These are phyloP conservation scores for Aureobasidium mangrovei DNA, from an alignment of 2,329 filamentous ascomycete species.

Conservation along the genomic window DNA sequence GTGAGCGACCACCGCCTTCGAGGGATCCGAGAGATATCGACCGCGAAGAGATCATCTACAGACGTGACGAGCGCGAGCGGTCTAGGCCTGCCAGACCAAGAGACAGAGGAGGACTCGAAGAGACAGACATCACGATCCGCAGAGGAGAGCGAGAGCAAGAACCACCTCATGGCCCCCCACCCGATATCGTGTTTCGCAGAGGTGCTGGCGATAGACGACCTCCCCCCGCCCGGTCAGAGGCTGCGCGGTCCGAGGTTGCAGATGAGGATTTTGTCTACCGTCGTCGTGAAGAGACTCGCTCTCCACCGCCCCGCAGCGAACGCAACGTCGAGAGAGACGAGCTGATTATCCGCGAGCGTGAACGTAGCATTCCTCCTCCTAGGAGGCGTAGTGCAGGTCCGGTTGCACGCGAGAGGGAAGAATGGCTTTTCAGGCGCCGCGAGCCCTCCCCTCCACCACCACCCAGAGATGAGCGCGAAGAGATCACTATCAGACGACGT, in stretches of 20 bases:
- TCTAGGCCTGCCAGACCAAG: slow-evolving; percentile 21
- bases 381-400: slow-evolving; percentile 26
- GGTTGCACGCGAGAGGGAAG: slow-evolving; percentile 28
- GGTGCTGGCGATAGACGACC: slow-evolving; percentile 15
- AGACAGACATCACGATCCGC: slow-evolving; percentile 17
- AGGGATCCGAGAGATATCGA: slow-evolving; percentile 17
- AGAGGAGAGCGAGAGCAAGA: slow-evolving; percentile 19
- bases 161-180: slow-evolving; percentile 8
- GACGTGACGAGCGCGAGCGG: slow-evolving; percentile 22
- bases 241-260: slow-evolving; percentile 16
- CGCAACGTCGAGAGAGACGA: slow-evolving; percentile 22
- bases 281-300: slow-evolving; percentile 16
- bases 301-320: slow-evolving; percentile 16
- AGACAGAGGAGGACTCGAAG: slow-evolving; percentile 14
- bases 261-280: slow-evolving; percentile 17
- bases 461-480: slow-evolving; percentile 27
- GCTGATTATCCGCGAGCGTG: slow-evolving; percentile 29
- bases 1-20: slow-evolving; percentile 17
- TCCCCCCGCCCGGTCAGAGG: slow-evolving; percentile 4
- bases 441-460: slow-evolving; percentile 28
- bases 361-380: slow-evolving; percentile 27
- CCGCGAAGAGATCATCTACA: slow-evolving; percentile 20
- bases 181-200: slow-evolving; percentile 29
- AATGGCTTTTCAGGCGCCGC: slow-evolving; percentile 31
- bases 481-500: slow-evolving; percentile 40